These are phyloP conservation scores for Conringia planisiliqua DNA, from an alignment of 345 rosid genomes.

Conservation along the genomic window DNA sequence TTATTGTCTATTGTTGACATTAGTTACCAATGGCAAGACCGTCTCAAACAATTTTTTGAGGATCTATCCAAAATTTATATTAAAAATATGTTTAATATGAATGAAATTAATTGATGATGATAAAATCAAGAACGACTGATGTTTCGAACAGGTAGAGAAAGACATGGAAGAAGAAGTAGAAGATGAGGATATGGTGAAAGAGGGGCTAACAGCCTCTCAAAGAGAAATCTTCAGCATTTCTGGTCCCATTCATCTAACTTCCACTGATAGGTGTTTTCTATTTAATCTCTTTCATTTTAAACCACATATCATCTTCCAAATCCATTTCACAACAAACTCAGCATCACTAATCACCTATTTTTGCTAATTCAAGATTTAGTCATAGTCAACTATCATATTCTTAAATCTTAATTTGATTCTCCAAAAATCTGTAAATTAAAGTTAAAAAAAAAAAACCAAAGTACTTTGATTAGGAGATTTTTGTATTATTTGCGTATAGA, in stretches of 20 bases:
- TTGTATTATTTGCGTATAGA: too few species aligned
- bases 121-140: background rate
- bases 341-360: background rate
- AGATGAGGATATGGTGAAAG: constrained; percentile 26
- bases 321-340: background rate
- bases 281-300: background rate
- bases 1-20: too few species aligned
- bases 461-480: too few species aligned
- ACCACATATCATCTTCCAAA: constrained; percentile 19
- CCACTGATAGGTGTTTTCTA: constrained; percentile 49
- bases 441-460: too few species aligned
- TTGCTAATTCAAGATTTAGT: constrained; percentile 9
- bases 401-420: too few species aligned
- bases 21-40: too few species aligned
- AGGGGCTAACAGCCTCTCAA: constrained; percentile 33
- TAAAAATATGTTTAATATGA: too few species aligned
- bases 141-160: background rate
- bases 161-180: constrained; percentile 32
- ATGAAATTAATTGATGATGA: background rate
- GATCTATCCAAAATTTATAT: too few species aligned
- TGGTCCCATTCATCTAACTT: constrained; percentile 57
- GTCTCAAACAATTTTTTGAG: too few species aligned
- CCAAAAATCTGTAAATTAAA: too few species aligned
- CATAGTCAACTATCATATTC: background rate
- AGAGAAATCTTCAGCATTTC: constrained; percentile 48